Evolutionary conservation across 345 rosid species (phyloP).

Genomic region (Nephelium lappaceum): DNA sequence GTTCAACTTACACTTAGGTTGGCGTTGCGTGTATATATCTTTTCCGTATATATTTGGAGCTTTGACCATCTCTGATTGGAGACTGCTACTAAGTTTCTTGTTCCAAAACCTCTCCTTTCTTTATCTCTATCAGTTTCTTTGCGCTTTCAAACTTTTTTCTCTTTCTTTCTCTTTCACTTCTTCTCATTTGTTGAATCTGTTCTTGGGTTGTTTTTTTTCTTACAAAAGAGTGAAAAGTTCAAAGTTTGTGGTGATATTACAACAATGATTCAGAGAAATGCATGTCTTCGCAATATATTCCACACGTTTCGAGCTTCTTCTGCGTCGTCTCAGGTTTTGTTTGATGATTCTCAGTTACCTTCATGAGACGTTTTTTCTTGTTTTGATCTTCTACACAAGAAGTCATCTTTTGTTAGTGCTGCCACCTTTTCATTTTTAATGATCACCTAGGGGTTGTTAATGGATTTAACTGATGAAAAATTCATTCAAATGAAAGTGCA

Average conservation of each 20-base stretch:
- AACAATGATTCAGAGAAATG: constrained; percentile 29
- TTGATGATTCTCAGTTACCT: background rate
- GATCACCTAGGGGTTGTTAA: background rate
- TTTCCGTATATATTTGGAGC: no score
- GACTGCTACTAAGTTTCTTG: background rate
- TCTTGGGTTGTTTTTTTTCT: background rate
- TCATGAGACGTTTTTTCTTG: no score
- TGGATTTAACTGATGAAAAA: background rate
- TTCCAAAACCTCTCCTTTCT: constrained; percentile 2
- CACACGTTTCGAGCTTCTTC: constrained; percentile 23
- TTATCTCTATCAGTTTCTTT: background rate
- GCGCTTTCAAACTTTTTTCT: background rate
- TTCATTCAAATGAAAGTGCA: background rate
- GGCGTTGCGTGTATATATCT: no score
- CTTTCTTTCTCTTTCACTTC: background rate
- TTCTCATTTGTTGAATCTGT: background rate
- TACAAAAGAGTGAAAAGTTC: background rate
- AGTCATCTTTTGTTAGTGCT: background rate
- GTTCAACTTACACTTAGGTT: no score
- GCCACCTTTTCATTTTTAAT: background rate
- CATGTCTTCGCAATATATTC: constrained; percentile 23
- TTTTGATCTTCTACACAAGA: background rate
- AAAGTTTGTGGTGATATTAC: no score
- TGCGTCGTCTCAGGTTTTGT: constrained; percentile 31
- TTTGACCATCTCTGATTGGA: background rate